Evolutionary conservation across 2,329 filamentous ascomycete genomes (phyloP), one percentile per base, ranked within the genome.

Genomic region (Cryoendolithus antarcticus): DNA sequence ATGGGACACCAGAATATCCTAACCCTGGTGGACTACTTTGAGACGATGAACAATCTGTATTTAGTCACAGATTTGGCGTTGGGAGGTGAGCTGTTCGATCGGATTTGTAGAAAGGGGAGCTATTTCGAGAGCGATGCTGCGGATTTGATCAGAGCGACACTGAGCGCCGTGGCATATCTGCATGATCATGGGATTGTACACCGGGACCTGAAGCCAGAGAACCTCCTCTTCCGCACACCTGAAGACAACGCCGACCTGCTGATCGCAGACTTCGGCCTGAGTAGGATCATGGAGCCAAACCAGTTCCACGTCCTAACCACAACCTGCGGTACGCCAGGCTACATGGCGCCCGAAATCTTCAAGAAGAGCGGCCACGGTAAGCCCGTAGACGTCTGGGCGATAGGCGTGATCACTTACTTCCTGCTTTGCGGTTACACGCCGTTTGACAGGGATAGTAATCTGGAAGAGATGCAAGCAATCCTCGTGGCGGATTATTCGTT

Each of bases 401-500:
- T 96, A 46, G 91, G 91, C 34, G 91, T 98, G 32, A 98, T 98
- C 57, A 96, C 91, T 27, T 98, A 96, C 68, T 98, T 98, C 67
- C 70, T 98, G 24, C 79, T 98, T 37, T 96, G 91, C 63, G 91
- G 91, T 43, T 96, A 96, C 66, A 98, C 91, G 1, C 91, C 91
- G 9, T 98, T 98, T 60, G 91, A 98, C 64, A 82, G 91, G 40
- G 91, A 96, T 62, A 89, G 80, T 52, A 94, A 98, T 63, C 80
- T 96, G 56, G 91, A 98, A 67, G 91, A 98, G 67, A 96, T 98
- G 89, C 89, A 96, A 67, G 91, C 91, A 52, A 98, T 98, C 58
- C 76, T 96, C 41, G 83, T 86, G 46, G 91, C 91, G 43, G 89
- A 96, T 66, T 98, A 96, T 69, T 83, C 78, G 56, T 98, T 96